A percentile compares a stretch with the other conserved stretches of the same genome.
Evolutionary conservation across 192 early-diverging fungal species (phyloP).

Genomic region (Obelidium mucronatum): DNA sequence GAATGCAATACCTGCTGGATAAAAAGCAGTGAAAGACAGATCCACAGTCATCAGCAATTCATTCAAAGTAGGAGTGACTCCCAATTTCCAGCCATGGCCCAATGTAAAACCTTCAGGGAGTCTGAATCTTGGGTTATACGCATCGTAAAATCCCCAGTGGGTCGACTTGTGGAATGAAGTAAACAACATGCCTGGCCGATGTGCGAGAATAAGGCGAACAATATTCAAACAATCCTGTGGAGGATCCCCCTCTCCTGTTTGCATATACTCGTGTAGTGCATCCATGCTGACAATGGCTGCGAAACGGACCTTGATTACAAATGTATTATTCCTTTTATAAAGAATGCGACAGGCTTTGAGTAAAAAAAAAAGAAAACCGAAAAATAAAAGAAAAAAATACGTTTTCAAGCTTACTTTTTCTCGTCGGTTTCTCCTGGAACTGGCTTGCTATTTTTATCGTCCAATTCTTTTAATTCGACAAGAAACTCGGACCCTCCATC

Average conservation of each 20-base stretch:
- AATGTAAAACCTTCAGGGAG: slow-evolving; percentile 22
- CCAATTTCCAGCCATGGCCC: slow-evolving; percentile 31
- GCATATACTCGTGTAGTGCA: not conserved
- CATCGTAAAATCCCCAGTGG: slow-evolving; percentile 23
- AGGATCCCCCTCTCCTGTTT: slow-evolving; percentile 11
- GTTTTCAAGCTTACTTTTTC: no score
- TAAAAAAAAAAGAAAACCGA: not conserved
- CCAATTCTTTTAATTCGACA: not conserved
- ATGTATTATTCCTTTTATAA: not conserved
- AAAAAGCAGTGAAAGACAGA: slow-evolving; percentile 15
- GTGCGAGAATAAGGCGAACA: slow-evolving; percentile 18
- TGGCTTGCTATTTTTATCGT: not conserved
- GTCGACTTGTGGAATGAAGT: slow-evolving; percentile 23
- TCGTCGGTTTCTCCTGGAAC: no score
- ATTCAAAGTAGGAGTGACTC: slow-evolving; percentile 23
- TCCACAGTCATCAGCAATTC: slow-evolving; percentile 23
- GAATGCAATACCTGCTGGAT: slow-evolving; percentile 24
- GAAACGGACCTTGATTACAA: slow-evolving; percentile 14
- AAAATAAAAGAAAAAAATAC: not conserved
- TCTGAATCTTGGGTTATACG: slow-evolving; percentile 26
- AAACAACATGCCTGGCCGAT: slow-evolving; percentile 32
- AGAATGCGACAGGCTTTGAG: not conserved
- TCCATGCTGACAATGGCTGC: slow-evolving; percentile 28
- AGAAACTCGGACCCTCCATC: not conserved
- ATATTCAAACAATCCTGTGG: slow-evolving; percentile 27